Base-by-base conservation (phyloP, 345 rosid species). In the Erucastrum elatum region DNA sequence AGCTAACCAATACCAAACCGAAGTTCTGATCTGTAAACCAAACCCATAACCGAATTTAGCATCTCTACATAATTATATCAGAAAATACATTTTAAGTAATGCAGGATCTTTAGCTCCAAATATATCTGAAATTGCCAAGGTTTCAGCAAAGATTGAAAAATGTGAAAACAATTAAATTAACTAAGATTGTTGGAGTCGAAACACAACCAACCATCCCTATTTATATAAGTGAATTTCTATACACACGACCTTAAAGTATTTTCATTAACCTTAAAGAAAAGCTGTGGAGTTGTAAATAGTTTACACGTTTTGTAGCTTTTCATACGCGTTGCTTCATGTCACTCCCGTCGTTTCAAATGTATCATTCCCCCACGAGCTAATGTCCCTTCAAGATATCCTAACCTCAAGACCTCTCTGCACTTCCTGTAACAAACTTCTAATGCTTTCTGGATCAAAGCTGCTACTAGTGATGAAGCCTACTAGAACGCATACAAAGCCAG, bases 381-480 rank as follows among this genome's bases (percentile, higher is more conserved):
- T 25, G 98, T 90, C 2, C 97, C 97, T 77, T 84, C 97, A 66
- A 95, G 87, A 67, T n/a, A 93, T 95, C 59, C 94, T 88, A 74
- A 95, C 93, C 82, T 91, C 99, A 13, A 93, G 87, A 37, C 98
- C 97, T 73, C 97, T 87, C 39, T 95, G 99, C 72, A 95, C 88
- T 72, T 95, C 98, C 72, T 87, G 92, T 65, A 91, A 90, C 51
- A 93, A 79, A 56, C 82, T 76, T 84, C 79, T 87, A 10, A 91
- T 64, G 55, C 79, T 86, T 66, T n/a, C n/a, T 76, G 82, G 71
- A 88, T 93, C 97, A 49, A 90, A 85, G 82, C 83, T 76, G 31
- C 77, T 75, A 59, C 10, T 65, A 37, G 82, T 84, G 35, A 88
- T 82, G 77, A 84, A 87, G 79, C 77, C 86, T 51, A 55, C 75